Base-by-base conservation (phyloP, 129 eudicot species). In the Dittrichia graveolens region DNA sequence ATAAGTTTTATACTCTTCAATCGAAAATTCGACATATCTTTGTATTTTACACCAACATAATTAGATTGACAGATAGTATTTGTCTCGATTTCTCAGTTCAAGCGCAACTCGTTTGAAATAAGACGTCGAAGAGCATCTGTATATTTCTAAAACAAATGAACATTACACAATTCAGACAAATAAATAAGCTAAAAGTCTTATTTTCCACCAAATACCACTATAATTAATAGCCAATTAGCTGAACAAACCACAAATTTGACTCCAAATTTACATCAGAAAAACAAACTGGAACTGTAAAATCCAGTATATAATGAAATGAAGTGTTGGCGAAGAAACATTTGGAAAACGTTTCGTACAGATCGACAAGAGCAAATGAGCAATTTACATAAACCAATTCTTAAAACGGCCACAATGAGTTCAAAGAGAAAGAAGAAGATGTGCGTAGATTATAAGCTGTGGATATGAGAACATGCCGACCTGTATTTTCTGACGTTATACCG, bases 401-500 rank as follows among this genome's bases (percentile, higher is more conserved):
- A 39, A 43, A 73, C 31, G 2, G 24, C 10, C 41, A 53, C 39
- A 61, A 73, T 37, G 19, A 72, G 46, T 15, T 65, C 18, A 24
- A 24, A 2, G 34, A 74, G 42, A 69, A 49, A 13, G 56, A 64
- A 40, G 45, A 41, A 12, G 48, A 78, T 52, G 35, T 14, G 44
- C 7, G 8, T 3, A 24, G 6, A 75, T 11, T 55, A 37, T 66
- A 60, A 14, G 35, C 19, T 14, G 5, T 37, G 58, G 37, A 4
- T 24, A 42, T 52, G 65, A 74, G 44, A 56, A n/a, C 14, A 6
- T 38, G 53, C 15, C 34, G 47, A 16, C 59, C 66, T 65, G 73
- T 65, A 44, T 43, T 65, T 75, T 55, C 73, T 74, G 74, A 62
- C 6, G 64, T 62, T 0, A 10, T 61, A 14, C 50, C 80, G 68